Conservation (phyloP, 139 green algal genomes). For the Auxenochlorella pyrenoidosa region DNA sequence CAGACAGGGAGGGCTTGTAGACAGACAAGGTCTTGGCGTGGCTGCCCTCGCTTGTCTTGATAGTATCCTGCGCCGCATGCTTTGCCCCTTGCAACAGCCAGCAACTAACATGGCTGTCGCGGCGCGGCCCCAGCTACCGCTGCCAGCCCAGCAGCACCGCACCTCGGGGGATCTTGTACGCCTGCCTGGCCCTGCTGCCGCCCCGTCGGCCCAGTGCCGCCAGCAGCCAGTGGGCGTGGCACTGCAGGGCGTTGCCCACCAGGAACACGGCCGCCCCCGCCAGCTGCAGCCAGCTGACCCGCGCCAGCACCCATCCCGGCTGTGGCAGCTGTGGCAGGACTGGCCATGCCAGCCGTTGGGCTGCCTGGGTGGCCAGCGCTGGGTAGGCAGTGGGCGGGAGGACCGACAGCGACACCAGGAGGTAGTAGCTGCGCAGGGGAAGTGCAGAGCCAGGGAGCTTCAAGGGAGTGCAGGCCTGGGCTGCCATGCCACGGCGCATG, state of each 20-base stretch:
- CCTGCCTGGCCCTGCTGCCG: background rate
- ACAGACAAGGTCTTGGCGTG: no score
- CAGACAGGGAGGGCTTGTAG: background rate
- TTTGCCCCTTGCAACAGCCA: no score
- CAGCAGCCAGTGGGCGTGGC: slow-evolving; percentile 60
- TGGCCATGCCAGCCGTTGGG: background rate
- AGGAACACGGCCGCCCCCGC: slow-evolving; percentile 56
- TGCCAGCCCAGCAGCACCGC: background rate
- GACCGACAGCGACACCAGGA: slow-evolving; percentile 69
- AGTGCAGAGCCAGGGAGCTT: slow-evolving; percentile 37
- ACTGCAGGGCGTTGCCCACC: slow-evolving; percentile 63
- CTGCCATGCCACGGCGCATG: no score
- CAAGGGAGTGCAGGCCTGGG: slow-evolving; percentile 40
- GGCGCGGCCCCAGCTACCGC: no score
- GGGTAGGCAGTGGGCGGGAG: slow-evolving; percentile 38
- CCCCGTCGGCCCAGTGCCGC: slow-evolving; percentile 39
- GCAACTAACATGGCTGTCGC: no score
- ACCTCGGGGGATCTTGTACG: slow-evolving; percentile 50
- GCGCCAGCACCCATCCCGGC: background rate
- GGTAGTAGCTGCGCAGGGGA: slow-evolving; percentile 70
- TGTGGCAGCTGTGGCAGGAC: background rate
- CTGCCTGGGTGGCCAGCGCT: background rate
- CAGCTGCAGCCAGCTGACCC: slow-evolving; percentile 9
- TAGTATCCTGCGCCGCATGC: no score
- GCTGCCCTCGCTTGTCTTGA: no score